Conservation (phyloP, 192 early-diverging fungal genomes). For the Backusella liffmaniae region DNA sequence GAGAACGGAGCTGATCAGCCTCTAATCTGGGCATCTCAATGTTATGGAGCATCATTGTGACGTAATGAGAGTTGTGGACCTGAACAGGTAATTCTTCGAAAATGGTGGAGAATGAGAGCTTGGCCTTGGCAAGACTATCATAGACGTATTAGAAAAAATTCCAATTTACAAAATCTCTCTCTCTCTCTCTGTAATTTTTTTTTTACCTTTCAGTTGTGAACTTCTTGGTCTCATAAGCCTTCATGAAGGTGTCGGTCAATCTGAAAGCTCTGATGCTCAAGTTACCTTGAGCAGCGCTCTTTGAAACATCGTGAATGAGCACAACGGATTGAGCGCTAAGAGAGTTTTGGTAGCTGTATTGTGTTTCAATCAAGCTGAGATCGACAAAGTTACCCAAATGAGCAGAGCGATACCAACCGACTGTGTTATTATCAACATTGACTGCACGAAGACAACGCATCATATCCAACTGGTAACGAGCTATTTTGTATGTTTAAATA, state of each 20-base stretch:
- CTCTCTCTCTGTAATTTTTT: neutral
- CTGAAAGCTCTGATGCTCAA: slow-evolving; percentile 86
- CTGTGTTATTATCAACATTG: slow-evolving; percentile 95
- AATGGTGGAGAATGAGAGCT: slow-evolving; percentile 81
- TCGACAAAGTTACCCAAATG: slow-evolving; percentile 88
- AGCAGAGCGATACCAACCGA: slow-evolving; percentile 97
- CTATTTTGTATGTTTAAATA: slow-evolving; percentile 18
- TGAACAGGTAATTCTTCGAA: slow-evolving; percentile 89
- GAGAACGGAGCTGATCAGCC: slow-evolving; percentile 58
- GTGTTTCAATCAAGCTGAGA: slow-evolving; percentile 85
- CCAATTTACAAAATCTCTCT: no score
- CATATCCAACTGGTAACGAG: slow-evolving; percentile 93
- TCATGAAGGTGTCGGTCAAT: slow-evolving; percentile 82
- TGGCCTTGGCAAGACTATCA: slow-evolving; percentile 59
- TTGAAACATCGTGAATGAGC: slow-evolving; percentile 90
- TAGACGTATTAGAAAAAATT: neutral
- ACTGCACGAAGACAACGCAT: slow-evolving; percentile 89
- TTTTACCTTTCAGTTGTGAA: slow-evolving; percentile 77
- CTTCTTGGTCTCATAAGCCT: slow-evolving; percentile 74
- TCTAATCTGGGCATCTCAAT: slow-evolving; percentile 57
- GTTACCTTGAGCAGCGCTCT: slow-evolving; percentile 81
- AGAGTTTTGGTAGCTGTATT: slow-evolving; percentile 88
- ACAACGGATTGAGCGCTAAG: slow-evolving; percentile 81
- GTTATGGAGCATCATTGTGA: slow-evolving; percentile 74
- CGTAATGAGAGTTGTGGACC: slow-evolving; percentile 81